Evolutionary conservation across 495 filamentous ascomycete species (phyloP), one percentile per base, ranked within the genome.

Genomic region (Haplographium delicatum): DNA sequence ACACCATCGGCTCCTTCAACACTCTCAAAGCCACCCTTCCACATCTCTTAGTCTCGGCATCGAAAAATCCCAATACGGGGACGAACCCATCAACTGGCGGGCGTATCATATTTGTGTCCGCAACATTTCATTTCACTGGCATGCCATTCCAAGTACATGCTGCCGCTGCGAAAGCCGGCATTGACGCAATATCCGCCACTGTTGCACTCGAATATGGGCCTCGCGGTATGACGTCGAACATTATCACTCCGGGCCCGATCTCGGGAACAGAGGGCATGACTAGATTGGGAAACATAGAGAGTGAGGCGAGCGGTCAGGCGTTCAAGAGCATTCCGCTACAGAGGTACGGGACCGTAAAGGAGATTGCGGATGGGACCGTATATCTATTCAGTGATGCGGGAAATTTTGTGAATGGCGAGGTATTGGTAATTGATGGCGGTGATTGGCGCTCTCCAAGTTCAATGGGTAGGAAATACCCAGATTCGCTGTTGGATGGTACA

Each of bases 361-460:
- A 98, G 58, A 91, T 98, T 60, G 86, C 91, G 0, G 90, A 98
- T 69, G 88, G 91, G 13, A 95, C 91, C 0, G 82, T 97, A 0
- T 97, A 80, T 56, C 65, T 96, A 19, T 89, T 96, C 55, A 82
- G 82, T 20, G 85, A 91, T 40, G 81, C 86, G 0, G 91, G 86
- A 2, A 90, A 81, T 59, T 96, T 86, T 62, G 78, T 96, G 6
- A 94, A 82, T 54, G 89, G 88, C 2, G 80, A 84, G 31, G 76
- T 76, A 4, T 65, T 95, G 8, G 86, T 95, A 39, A 88, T 91
- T 16, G 87, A 91, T 60, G 87, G 87, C 28, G 88, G 78, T 0
- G 75, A 74, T 9, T 52, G 57, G 59, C 37, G 59, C 10, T 27
- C 37, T 10, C 48, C 59, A 1, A 41, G 51, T 15, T n/a, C 37